Evolutionary conservation across 768 basidiomycete species (phyloP), one percentile per base, ranked within the genome.

Genomic region (Dentipellis sp.): DNA sequence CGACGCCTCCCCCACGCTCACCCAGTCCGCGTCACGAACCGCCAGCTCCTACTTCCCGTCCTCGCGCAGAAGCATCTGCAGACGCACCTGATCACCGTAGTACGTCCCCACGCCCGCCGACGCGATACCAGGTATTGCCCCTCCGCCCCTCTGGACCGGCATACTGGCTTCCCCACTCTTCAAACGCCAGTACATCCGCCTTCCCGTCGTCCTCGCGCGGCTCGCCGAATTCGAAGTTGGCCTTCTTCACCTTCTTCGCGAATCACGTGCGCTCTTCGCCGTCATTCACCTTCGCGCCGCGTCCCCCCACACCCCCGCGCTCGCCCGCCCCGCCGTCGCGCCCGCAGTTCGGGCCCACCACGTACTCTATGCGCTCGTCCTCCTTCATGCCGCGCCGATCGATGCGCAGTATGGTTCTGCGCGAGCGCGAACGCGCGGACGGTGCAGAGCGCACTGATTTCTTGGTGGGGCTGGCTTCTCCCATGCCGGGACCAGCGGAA

Each of bases 161-260:
- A n/a, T 69, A 69, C 42, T 70, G 67, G 65, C 54, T 65, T 17
- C 57, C 61, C 1, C 10, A 36, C 48, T 5, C 35, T 56, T n/a
- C 59, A 19, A 60, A 64, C 53, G 59, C 62, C 19, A 35, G 56
- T 5, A 21, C 64, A 19, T 45, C 52, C 10, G 14, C 16, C 52
- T 42, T 22, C 56, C 52, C n/a, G 61, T 65, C 47, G 66, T 60
- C 23, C 50, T n/a, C 50, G 34, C 50, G 36, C 7, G 48, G 17
- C 12, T 36, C 50, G n/a, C 23, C 16, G 23, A 38, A 29, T 19
- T 12, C 12, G 48, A 12, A 21, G 14, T 4, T 70, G 17, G 66
- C 71, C 12, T 66, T 72, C 49, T 67, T 69, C 51, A 72, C 68
- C 19, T 71, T 77, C 54, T 72, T 80, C 56, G 75, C 66, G 22